Conservation (phyloP, 1,284 basidiomycete genomes). For the Vanrija humicola region DNA sequence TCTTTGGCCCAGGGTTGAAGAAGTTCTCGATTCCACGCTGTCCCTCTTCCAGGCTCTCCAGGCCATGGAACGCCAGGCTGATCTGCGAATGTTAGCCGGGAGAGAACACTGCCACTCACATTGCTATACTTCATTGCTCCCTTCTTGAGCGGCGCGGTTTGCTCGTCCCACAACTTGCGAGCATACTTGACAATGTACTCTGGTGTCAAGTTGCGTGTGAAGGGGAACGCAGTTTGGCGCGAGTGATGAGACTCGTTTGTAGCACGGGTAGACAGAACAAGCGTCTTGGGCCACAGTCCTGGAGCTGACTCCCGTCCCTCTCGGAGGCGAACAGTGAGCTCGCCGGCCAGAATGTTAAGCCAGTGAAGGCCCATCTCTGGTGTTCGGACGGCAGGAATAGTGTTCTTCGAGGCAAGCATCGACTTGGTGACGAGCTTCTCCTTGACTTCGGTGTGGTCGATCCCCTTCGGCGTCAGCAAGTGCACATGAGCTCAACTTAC, state of each 20-base stretch:
- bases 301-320: conserved; percentile 71
- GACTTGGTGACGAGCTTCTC: conserved; percentile 79
- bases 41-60: conserved; percentile 73
- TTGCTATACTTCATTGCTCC: conserved; percentile 63
- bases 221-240: conserved; percentile 80
- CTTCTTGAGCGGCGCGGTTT: conserved; percentile 56
- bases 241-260: conserved; percentile 63
- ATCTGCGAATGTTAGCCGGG: conserved; percentile 46
- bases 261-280: conserved; percentile 72
- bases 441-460: conserved; percentile 88
- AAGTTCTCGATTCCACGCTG: conserved; percentile 86
- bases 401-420: conserved; percentile 90
- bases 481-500: conserved; percentile 21
- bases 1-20: conserved; percentile 49
- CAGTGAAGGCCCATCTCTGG: conserved; percentile 76
- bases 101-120: conserved; percentile 27
- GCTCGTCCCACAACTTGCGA: conserved; percentile 81
- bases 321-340: conserved; percentile 75
- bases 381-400: conserved; percentile 69
- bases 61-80: conserved; percentile 72
- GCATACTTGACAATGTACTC: conserved; percentile 74
- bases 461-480: conserved; percentile 59
- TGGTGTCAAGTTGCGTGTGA: conserved; percentile 64
- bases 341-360: conserved; percentile 85
- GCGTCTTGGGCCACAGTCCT: conserved; percentile 85